phyloP scores from a whole-genome alignment of 306 rosid genomes.

The Gastrolobium villosum region DNA sequence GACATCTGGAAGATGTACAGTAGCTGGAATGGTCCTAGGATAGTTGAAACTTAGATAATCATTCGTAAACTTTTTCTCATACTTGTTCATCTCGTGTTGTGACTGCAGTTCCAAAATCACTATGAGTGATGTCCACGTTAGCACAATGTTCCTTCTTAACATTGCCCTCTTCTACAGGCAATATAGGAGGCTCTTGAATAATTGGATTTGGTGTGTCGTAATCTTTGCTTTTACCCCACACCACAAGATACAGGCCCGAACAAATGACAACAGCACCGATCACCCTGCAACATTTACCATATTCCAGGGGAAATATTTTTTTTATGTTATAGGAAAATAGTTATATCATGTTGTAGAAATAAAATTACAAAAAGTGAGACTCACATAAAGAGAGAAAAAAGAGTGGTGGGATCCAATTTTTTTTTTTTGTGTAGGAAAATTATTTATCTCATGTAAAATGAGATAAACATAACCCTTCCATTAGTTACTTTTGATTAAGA shows the following conservation, averaged over 20 bases:
- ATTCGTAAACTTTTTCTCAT: constrained; percentile 5
- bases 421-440: too few relatives aligned
- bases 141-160: constrained; percentile 44
- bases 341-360: too few relatives aligned
- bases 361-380: too few relatives aligned
- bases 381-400: too few relatives aligned
- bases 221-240: constrained; percentile 94
- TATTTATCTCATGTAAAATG: too few relatives aligned
- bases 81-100: constrained; percentile 42
- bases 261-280: constrained; percentile 76
- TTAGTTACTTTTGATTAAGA: background rate
- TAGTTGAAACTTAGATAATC: background rate
- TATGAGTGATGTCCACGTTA: constrained; percentile 44
- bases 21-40: constrained; percentile 1
- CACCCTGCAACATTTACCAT: constrained; percentile 56
- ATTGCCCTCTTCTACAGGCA: constrained; percentile 32
- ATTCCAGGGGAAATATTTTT: too few relatives aligned
- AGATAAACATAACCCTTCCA: too few relatives aligned
- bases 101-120: constrained; percentile 38
- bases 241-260: constrained; percentile 73
- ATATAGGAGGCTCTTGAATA: constrained; percentile 43
- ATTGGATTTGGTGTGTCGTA: constrained; percentile 39
- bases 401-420: too few relatives aligned
- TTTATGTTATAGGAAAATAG: too few relatives aligned
- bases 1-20: background rate